Evolutionary conservation across 805 yeast species (phyloP), one percentile per base, ranked within the genome.

Genomic region (Saccharomycopsis sp.): DNA sequence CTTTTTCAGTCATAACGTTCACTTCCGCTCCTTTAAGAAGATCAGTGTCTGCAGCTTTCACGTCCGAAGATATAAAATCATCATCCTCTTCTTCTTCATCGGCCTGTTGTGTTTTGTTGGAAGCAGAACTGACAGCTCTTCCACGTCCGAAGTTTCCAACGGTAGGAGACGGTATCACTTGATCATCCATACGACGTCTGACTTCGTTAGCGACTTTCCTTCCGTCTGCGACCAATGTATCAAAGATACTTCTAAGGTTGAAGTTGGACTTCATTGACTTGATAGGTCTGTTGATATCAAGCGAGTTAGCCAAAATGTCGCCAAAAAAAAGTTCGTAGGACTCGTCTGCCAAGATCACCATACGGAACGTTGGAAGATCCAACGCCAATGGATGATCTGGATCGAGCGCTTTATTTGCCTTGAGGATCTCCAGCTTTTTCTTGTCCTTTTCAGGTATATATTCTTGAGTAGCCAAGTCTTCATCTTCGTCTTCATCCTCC

Each of bases 271-370:
- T 64, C 27, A 65, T 63, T 30, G 49, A 48, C 32, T 58, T 69
- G 34, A 72, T 66, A 27, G 71, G 74, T 49, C 72, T 71, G 42
- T 73, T 71, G 36, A 84, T 67, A 54, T 82, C 85, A 38, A 84
- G 69, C 0, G 89, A 72, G n/a, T 66, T 58, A 42, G 81, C 69
- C 25, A 86, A 63, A 0, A 87, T 80, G 19, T 67, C 64, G 10
- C 84, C 68, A 61, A 92, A 92, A 47, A 89, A 75, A 30, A 81
- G 65, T 58, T 92, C 97, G 51, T 86, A 81, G 0, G 96, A 83
- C 53, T 87, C 97, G 57, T 88, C 96, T 0, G 97, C 96, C 4
- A 89, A 64, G 4, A 92, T 64, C 1, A 92, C 94, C 98, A 89
- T 89, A 48, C 97, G 67, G 62, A 89, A 89, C 0, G 95, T 87